Evolutionary conservation across 345 rosid species (phyloP), one percentile per base, ranked within the genome.

Genomic region (Euphorbia pulcherrima): DNA sequence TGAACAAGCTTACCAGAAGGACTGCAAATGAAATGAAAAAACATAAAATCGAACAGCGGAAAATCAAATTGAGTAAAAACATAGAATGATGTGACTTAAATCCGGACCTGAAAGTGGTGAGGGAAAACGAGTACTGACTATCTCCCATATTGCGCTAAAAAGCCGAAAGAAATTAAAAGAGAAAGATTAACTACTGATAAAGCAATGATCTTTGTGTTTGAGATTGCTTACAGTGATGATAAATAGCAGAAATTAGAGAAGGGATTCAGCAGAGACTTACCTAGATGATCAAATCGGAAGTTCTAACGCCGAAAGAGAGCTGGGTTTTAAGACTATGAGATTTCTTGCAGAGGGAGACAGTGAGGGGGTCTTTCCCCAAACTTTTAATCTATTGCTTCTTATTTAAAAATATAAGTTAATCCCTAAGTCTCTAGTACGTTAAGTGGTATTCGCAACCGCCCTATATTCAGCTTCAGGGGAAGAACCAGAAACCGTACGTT

Each of bases 1-100:
- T 93, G 97, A 76, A 93, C 98, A 26, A 93, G 92, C 90, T 93
- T 90, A 14, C 98, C 97, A 18, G 98, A 90, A 68, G 98, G 98
- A 69, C 96, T 93, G 83, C 24, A 47, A 39, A 26, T 62, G n/a
- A n/a, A n/a, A n/a, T 16, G 26, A 64, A 51, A 27, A 27, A 61
- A 55, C 9, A 67, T n/a, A 26, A 26, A 39, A 35, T 2, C n/a
- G 28, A 39, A 39, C 23, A 47, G 11, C 40, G 39, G 23, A 11
- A 10, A 54, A 47, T 13, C 9, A 30, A 40, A 30, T 58, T 5
- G 7, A 58, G 18, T 29, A 30, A 10, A 56, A 6, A 30, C 29
- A 58, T 24, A 1, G 6, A n/a, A 27, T 29, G 20, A n/a, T 3
- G 24, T 35, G 16, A 21, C 3, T 7, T 2, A 26, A 12, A 44